Percentiles rank a stretch among this genome's conserved stretches.
Evolutionary conservation across 1,139 yeast genomes (phyloP).

Genomic region (Hanseniaspora sp.): DNA sequence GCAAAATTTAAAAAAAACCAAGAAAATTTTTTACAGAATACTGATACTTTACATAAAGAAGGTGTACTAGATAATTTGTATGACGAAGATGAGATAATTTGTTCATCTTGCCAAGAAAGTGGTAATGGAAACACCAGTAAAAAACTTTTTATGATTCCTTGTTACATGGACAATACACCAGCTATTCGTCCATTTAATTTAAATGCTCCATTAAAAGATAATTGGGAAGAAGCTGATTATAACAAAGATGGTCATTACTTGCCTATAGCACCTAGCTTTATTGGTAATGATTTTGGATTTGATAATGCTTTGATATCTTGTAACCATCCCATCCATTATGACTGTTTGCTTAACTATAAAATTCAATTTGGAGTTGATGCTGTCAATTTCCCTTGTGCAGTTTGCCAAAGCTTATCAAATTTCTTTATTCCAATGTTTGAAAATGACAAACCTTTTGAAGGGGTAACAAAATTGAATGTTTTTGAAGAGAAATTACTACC

Average conservation of each 20-base stretch:
- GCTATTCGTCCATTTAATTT: slow-evolving; percentile 23
- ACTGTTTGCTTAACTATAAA: slow-evolving; percentile 35
- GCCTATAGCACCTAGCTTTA: slow-evolving; percentile 4
- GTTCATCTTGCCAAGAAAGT: slow-evolving; percentile 59
- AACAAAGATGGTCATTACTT: not conserved
- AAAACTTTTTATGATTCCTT: slow-evolving; percentile 47
- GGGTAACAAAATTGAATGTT: slow-evolving; percentile 20
- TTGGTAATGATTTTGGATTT: slow-evolving; percentile 26
- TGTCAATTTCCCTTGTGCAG: slow-evolving; percentile 8
- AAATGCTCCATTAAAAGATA: slow-evolving; percentile 4
- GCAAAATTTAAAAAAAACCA: slow-evolving; percentile 76
- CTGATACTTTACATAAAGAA: slow-evolving; percentile 29
- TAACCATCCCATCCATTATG: slow-evolving; percentile 57
- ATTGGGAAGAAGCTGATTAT: not conserved
- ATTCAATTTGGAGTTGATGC: not conserved
- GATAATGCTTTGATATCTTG: slow-evolving; percentile 45
- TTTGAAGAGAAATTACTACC: slow-evolving; percentile 29
- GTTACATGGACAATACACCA: slow-evolving; percentile 33
- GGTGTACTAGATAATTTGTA: slow-evolving; percentile 26
- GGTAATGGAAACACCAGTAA: slow-evolving; percentile 28
- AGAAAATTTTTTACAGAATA: slow-evolving; percentile 49
- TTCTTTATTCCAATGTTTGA: slow-evolving; percentile 8
- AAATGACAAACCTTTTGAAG: not conserved
- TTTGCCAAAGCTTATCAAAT: slow-evolving; percentile 11
- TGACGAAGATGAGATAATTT: slow-evolving; percentile 30